Conservation (phyloP, 768 basidiomycete genomes). For the Rickenella mellea region DNA sequence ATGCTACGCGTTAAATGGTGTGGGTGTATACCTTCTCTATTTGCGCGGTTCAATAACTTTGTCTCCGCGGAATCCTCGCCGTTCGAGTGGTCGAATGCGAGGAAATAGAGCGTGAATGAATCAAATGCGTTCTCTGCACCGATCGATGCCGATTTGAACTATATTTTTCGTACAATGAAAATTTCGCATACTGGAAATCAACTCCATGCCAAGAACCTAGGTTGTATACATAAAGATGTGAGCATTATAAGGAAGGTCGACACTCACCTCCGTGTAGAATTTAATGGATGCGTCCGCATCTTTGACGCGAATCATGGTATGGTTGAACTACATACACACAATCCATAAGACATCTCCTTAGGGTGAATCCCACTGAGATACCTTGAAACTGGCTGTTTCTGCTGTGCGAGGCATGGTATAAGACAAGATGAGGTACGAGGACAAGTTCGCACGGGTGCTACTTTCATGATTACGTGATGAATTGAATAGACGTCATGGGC, state of each 20-base stretch:
- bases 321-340: slow-evolving; percentile 49
- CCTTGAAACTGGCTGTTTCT: slow-evolving; percentile 60
- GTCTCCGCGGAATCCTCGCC: slow-evolving; percentile 39
- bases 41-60: slow-evolving; percentile 35
- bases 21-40: slow-evolving; percentile 51
- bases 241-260: background rate
- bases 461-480: background rate
- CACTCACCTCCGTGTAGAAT: slow-evolving; percentile 66
- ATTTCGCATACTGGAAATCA: slow-evolving; percentile 15
- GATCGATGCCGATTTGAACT: slow-evolving; percentile 1
- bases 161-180: background rate
- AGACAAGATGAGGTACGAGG: background rate
- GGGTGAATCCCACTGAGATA: slow-evolving; percentile 12
- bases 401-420: slow-evolving; percentile 50
- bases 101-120: slow-evolving; percentile 77
- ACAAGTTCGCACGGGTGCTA: background rate
- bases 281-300: slow-evolving; percentile 73
- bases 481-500: slow-evolving; percentile 1
- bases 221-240: background rate
- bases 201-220: slow-evolving; percentile 22
- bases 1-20: background rate
- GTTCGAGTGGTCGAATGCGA: slow-evolving; percentile 64
- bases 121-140: slow-evolving; percentile 39
- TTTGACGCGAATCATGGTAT: slow-evolving; percentile 84
- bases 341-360: background rate